Percentiles rank a stretch among this genome's conserved stretches.
phyloP scores from a whole-genome alignment of 306 rosid genomes.

The Acmispon strigosus region DNA sequence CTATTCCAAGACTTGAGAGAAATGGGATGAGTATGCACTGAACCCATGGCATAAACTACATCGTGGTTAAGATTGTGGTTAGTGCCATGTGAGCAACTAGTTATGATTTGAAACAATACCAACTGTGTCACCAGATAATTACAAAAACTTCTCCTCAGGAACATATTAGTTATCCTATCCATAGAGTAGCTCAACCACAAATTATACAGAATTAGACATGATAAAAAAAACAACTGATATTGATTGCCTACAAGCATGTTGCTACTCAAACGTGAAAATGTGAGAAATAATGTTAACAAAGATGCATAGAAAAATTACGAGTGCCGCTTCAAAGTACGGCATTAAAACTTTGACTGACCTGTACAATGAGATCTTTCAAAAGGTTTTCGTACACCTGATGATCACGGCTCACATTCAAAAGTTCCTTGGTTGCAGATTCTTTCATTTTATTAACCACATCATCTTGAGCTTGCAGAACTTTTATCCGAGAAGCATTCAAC shows the following conservation, averaged over 20 bases:
- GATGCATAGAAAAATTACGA: neutral
- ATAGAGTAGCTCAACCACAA: neutral
- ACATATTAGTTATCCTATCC: neutral
- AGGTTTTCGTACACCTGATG: constrained; percentile 53
- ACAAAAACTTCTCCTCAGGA: neutral
- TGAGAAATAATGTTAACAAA: neutral
- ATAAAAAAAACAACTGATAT: neutral
- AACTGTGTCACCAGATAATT: neutral
- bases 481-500: constrained; percentile 76
- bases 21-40: neutral
- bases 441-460: constrained; percentile 82
- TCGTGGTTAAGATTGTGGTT: neutral
- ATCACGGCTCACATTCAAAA: constrained; percentile 55
- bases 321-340: neutral
- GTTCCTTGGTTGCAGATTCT: constrained; percentile 76
- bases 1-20: neutral
- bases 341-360: constrained; percentile 41
- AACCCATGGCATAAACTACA: neutral
- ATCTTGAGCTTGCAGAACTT: constrained; percentile 99
- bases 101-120: neutral
- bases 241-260: neutral
- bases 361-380: constrained; percentile 76
- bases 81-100: neutral
- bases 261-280: neutral
- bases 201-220: neutral